A percentile compares a stretch with the other conserved stretches of the same genome.
These are phyloP conservation scores for Fomitopsis schrenkii DNA, from an alignment of 1,284 basidiomycete genomes.

Conservation along the genomic window DNA sequence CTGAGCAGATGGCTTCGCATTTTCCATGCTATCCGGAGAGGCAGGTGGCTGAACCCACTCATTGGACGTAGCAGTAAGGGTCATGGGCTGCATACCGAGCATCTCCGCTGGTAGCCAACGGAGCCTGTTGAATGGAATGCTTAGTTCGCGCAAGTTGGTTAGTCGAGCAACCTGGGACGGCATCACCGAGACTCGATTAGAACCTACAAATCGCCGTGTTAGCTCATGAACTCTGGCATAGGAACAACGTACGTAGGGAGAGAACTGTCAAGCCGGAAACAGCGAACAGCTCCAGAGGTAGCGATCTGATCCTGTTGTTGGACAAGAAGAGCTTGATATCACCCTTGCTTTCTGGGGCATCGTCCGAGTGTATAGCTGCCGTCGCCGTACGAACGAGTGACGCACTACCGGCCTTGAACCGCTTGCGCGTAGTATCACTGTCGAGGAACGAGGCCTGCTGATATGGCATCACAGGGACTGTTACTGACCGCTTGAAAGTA, in stretches of 20 bases:
- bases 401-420: neutral
- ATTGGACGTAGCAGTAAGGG: constrained; percentile 50
- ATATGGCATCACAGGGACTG: neutral
- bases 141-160: constrained; percentile 52
- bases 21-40: neutral
- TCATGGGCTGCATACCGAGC: constrained; percentile 43
- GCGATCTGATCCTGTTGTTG: constrained; percentile 39
- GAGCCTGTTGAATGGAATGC: constrained; percentile 58
- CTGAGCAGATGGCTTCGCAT: neutral
- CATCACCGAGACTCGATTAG: constrained; percentile 53
- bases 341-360: constrained; percentile 4
- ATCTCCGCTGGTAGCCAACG: constrained; percentile 65
- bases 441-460: neutral
- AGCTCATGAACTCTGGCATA: neutral
- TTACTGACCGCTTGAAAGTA: constrained; percentile 10
- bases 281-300: constrained; percentile 51
- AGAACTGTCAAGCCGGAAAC: constrained; percentile 51
- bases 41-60: constrained; percentile 43
- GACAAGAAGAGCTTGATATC: constrained; percentile 18
- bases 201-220: constrained; percentile 32
- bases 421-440: neutral
- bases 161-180: constrained; percentile 63
- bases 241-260: constrained; percentile 43
- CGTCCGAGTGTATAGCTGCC: constrained; percentile 10
- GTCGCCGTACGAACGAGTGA: constrained; percentile 1